phyloP scores from a whole-genome alignment of 1,284 basidiomycete species.

The Hypsizygus ulmarius region DNA sequence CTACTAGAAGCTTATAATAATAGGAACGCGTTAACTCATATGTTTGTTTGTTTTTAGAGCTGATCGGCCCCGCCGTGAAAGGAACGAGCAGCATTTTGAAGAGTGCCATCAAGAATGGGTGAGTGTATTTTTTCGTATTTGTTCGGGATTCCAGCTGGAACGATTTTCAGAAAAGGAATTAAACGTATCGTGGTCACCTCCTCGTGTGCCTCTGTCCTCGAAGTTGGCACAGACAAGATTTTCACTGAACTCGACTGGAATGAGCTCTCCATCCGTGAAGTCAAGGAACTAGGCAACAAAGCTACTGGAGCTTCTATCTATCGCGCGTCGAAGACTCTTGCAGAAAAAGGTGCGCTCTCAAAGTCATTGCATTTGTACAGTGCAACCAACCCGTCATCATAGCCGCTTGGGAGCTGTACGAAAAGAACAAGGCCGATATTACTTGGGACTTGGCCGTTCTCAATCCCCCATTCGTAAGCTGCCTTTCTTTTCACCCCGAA shows the following conservation, averaged over 20 bases:
- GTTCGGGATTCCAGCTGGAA: neutral
- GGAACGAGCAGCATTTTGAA: constrained; percentile 10
- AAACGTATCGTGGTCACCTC: constrained; percentile 67
- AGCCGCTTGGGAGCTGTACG: constrained; percentile 47
- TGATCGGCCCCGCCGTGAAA: constrained; percentile 6
- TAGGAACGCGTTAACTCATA: too few relatives aligned
- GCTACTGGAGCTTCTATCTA: constrained; percentile 36
- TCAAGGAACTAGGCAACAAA: constrained; percentile 43
- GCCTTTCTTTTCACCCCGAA: neutral
- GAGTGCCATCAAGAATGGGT: constrained; percentile 4
- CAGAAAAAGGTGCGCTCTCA: constrained; percentile 35
- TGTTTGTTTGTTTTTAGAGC: neutral
- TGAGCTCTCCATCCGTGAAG: constrained; percentile 41
- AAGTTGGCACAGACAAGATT: constrained; percentile 25
- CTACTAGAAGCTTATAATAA: neutral
- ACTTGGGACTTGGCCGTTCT: constrained; percentile 43
- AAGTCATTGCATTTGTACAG: neutral
- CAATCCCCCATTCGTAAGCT: constrained; percentile 41
- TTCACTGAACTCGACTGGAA: constrained; percentile 61
- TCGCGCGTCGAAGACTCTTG: constrained; percentile 44
- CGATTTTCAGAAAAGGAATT: constrained; percentile 28
- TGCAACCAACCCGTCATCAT: neutral
- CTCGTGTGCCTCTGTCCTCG: constrained; percentile 54
- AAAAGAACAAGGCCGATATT: constrained; percentile 33
- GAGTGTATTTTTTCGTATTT: neutral